Conservation (phyloP, 2,329 filamentous ascomycete species). For the Chalara sp. region DNA sequence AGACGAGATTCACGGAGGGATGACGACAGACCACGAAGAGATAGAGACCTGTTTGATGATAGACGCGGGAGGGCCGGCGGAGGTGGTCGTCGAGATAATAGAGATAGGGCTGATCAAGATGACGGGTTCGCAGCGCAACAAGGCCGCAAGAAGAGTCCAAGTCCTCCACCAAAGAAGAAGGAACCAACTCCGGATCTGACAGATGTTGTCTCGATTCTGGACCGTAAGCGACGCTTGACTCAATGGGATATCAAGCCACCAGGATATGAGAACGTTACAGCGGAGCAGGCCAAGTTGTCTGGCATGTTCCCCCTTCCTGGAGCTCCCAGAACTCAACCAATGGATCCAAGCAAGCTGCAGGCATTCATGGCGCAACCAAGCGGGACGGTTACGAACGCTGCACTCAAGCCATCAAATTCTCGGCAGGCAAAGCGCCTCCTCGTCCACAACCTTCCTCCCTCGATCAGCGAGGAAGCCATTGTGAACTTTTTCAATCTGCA, state of each 20-base stretch:
- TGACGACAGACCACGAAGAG: conserved; percentile 50
- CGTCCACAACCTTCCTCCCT: conserved; percentile 71
- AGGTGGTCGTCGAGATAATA: conserved; percentile 34
- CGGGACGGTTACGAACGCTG: conserved; percentile 58
- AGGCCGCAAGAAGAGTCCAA: conserved; percentile 57
- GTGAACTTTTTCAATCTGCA: conserved; percentile 91
- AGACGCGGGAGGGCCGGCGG: conserved; percentile 41
- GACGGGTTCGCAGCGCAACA: conserved; percentile 40
- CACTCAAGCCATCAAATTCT: conserved; percentile 86
- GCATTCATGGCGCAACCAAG: conserved; percentile 91
- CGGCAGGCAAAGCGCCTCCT: conserved; percentile 91
- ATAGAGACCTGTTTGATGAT: conserved; percentile 58
- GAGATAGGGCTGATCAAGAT: conserved; percentile 32
- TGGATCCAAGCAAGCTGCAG: conserved; percentile 90
- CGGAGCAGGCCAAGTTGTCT: conserved; percentile 96
- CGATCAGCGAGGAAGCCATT: conserved; percentile 68
- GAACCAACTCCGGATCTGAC: conserved; percentile 95
- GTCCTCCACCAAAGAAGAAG: conserved; percentile 79
- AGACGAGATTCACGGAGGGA: conserved; percentile 55
- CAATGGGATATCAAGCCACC: conserved; percentile 99
- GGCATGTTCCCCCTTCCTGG: conserved; percentile 98
- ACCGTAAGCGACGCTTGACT: conserved; percentile 85
- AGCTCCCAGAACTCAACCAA: conserved; percentile 86
- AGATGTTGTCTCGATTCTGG: conserved; percentile 71
- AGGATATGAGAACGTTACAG: conserved; percentile 95